Base-by-base conservation (phyloP, 78 protist genomes). In the Dictyostelium purpureum region DNA sequence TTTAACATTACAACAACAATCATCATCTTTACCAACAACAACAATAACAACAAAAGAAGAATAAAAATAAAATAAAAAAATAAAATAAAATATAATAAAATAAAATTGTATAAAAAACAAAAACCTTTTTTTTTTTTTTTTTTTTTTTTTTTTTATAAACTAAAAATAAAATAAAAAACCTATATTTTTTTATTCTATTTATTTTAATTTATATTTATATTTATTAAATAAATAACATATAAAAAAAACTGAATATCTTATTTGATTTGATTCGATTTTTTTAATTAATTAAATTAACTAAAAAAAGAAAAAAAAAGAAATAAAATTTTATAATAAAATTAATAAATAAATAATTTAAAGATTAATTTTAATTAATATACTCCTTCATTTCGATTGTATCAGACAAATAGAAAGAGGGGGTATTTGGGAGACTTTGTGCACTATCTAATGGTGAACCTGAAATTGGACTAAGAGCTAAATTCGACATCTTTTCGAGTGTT, bases 391-490 rank as follows among this genome's bases (percentile, higher is more conserved):
- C n/a, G n/a, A n/a, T n/a, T n/a, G 76, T n/a, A 69, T 69, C 76
- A 21, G 76, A 40, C n/a, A 69, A 42, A 69, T 69, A 69, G 40
- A 69, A 69, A n/a, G 76, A 69, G 11, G 76, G 76, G 12, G 76
- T 69, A n/a, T 69, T 69, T 69, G 76, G 76, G 18, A 69, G 51
- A n/a, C 52, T 40, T 40, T 69, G 76, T 19, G 76, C 47, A 40
- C 76, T 69, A 40, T 42, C 52, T 11, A 24, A 42, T 35, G 76
- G 76, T 2, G 76, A 69, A 40, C 21, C 33, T 69, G 21, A 52
- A 24, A 40, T 69, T 63, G 71, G 71, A 33, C 71, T 63, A 35
- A 63, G 19, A 18, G 71, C 71, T 18, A 63, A 63, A 33, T 37
- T 12, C 6, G 71, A 63, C 6, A 63, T 4, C 33, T 63, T 63